Percentiles rank a stretch among this genome's conserved stretches.
phyloP scores from a whole-genome alignment of 2,329 filamentous ascomycete species.

The Colletotrichum orchidophilum region DNA sequence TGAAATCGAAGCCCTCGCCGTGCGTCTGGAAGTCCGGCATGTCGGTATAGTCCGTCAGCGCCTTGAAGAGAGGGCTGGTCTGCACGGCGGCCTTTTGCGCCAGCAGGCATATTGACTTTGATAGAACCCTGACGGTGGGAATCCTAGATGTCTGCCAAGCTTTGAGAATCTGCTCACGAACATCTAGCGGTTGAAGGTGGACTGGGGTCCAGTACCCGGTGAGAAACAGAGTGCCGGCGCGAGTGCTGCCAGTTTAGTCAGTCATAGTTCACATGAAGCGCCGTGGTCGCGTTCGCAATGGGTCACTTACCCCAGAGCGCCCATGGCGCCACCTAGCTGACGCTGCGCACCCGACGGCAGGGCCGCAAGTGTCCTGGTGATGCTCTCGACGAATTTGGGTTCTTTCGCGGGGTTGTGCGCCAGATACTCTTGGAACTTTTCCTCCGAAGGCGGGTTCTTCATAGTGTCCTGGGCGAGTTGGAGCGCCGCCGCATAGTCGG shows the following conservation, averaged over 20 bases:
- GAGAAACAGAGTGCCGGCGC: conserved; percentile 69
- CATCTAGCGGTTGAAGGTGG: conserved; percentile 66
- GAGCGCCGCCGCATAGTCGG: conserved; percentile 59
- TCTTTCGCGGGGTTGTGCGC: conserved; percentile 60
- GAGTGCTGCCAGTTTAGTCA: conserved; percentile 57
- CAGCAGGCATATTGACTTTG: conserved; percentile 64
- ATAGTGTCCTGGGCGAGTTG: conserved; percentile 48
- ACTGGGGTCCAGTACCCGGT: conserved; percentile 74
- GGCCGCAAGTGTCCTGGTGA: conserved; percentile 53
- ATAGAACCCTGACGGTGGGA: conserved; percentile 62
- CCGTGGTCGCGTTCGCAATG: background rate
- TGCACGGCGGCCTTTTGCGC: conserved; percentile 65
- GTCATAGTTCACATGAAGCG: background rate
- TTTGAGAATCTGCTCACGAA: conserved; percentile 70
- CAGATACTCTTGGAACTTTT: conserved; percentile 62
- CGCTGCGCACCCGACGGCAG: conserved; percentile 45
- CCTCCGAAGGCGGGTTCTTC: conserved; percentile 49
- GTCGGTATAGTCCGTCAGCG: conserved; percentile 67
- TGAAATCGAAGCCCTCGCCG: conserved; percentile 62
- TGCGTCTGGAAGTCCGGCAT: conserved; percentile 61
- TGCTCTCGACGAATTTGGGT: conserved; percentile 60
- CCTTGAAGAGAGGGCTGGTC: conserved; percentile 62
- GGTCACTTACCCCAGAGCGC: conserved; percentile 53
- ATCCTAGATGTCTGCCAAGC: conserved; percentile 70
- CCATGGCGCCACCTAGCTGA: conserved; percentile 51